Base-by-base conservation (phyloP, 768 basidiomycete genomes). In the Nidularia sp. region DNA sequence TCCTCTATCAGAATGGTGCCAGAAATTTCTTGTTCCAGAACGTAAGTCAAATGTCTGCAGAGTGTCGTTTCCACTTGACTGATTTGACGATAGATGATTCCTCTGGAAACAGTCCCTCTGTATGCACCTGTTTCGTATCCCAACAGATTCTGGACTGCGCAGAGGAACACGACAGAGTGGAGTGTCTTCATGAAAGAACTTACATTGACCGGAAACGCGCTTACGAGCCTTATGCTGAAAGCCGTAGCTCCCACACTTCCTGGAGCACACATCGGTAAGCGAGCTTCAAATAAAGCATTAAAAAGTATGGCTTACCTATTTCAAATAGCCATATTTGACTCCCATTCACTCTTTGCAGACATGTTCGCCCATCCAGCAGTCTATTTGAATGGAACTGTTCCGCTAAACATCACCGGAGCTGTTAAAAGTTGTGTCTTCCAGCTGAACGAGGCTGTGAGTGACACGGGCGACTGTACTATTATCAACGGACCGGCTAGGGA, bases 1-100 rank as follows among this genome's bases (percentile, higher is more conserved):
- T 68, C 1, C 59, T 87, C 36, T 84, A 86, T 58, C 60, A 74
- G 8, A 73, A 65, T 47, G 85, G 86, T 4, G 85, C 82, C 3
- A 71, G 84, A 44, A 84, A 87, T 58, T 85, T 87, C 60, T 62
- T 87, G 47, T 83, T 87, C 70, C 83, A 85, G 55, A 86, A 85
- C 57, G 85, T 84, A 54, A 65, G 80, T 60, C n/a, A 3, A n/a
- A 29, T 29, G 25, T 4, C 25, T 29, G 25, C 25, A 29, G 25
- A 33, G 34, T 25, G 9, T 8, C 15, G 8, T 42, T 3, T 12
- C 34, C 15, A 25, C 34, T 42, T 44, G 39, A 45, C 34, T 29
- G 25, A 29, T 29, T 29, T 4, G 25, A 29, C 25, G 25, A n/a
- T 55, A 83, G 82, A 82, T 85, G 70, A 73, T 83, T 46, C 84